Evolutionary conservation across 2,329 filamentous ascomycete species (phyloP).

Genomic region (Cytospora piceae): DNA sequence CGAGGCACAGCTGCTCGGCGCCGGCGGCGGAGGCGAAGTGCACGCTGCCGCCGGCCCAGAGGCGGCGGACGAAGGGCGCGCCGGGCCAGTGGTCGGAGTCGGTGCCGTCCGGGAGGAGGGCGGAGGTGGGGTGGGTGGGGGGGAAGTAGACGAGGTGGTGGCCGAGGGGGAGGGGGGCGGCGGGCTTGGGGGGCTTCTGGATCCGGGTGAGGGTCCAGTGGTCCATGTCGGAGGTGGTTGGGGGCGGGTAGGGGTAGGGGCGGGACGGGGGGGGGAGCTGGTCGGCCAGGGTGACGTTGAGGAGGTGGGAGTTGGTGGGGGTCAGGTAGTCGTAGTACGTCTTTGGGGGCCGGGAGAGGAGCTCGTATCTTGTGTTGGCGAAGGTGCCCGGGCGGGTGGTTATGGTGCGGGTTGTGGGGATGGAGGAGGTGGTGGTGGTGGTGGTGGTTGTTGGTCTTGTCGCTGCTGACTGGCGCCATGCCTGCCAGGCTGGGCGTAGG

Average conservation of each 20-base stretch:
- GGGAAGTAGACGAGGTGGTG: slow-evolving; percentile 92
- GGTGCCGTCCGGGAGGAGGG: slow-evolving; percentile 80
- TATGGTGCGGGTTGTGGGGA: slow-evolving; percentile 12
- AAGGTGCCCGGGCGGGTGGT: slow-evolving; percentile 25
- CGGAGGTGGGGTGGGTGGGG: slow-evolving; percentile 61
- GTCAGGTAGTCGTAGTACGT: slow-evolving; percentile 51
- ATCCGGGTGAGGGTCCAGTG: slow-evolving; percentile 38
- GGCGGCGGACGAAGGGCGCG: slow-evolving; percentile 69
- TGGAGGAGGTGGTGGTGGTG: too few species aligned
- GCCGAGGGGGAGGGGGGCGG: slow-evolving; percentile 59
- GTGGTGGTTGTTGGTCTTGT: too few species aligned
- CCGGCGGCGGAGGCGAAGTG: slow-evolving; percentile 48
- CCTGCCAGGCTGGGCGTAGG: slow-evolving; percentile 14
- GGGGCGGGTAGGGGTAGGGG: slow-evolving; percentile 29
- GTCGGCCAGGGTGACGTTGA: slow-evolving; percentile 61
- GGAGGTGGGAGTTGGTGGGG: slow-evolving; percentile 66
- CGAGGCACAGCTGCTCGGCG: slow-evolving; percentile 41
- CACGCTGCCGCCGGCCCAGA: slow-evolving; percentile 87
- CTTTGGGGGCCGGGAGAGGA: slow-evolving; percentile 34
- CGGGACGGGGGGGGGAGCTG: slow-evolving; percentile 21
- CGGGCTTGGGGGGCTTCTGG: not conserved
- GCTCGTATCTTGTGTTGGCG: slow-evolving; percentile 27
- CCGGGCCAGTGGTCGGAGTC: slow-evolving; percentile 80
- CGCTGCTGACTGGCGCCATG: too few species aligned
- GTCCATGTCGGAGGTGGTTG: slow-evolving; percentile 34